phyloP scores from a whole-genome alignment of 805 yeast genomes.

The Wickerhamomyces pijperi region DNA sequence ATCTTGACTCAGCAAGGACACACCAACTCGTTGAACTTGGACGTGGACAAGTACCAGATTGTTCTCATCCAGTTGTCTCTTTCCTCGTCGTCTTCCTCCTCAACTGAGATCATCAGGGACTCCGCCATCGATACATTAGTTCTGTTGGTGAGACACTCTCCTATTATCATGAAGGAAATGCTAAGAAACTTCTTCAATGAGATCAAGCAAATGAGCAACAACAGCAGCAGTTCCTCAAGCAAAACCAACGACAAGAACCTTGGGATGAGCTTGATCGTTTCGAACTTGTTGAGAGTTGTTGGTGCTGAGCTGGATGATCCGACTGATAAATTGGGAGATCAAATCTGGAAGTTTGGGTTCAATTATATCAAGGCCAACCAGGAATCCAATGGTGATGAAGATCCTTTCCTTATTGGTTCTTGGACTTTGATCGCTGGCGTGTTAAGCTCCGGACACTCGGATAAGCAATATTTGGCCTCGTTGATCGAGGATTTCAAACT shows the following conservation, averaged over 20 bases:
- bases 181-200: constrained; percentile 23
- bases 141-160: constrained; percentile 19
- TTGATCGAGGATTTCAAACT: constrained; percentile 48
- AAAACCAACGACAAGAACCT: constrained; percentile 17
- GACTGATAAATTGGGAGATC: constrained; percentile 15
- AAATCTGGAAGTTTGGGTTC: constrained; percentile 32
- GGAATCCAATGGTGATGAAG: constrained; percentile 20
- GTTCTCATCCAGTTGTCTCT: constrained; percentile 25
- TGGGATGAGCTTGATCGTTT: constrained; percentile 28
- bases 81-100: constrained; percentile 12
- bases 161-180: constrained; percentile 25
- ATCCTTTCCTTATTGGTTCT: constrained; percentile 27
- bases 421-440: constrained; percentile 60
- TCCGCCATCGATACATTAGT: not conserved
- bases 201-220: constrained; percentile 23
- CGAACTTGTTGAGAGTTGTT: constrained; percentile 29
- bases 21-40: constrained; percentile 11
- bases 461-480: constrained; percentile 38
- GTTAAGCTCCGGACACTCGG: constrained; percentile 35
- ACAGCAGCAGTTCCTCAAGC: constrained; percentile 13
- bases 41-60: constrained; percentile 17
- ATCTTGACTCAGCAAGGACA: constrained; percentile 14
- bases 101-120: not conserved
- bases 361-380: constrained; percentile 22
- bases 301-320: constrained; percentile 10